These are phyloP conservation scores for Podaxis sp. DNA, from an alignment of 768 basidiomycete species.

Conservation along the genomic window DNA sequence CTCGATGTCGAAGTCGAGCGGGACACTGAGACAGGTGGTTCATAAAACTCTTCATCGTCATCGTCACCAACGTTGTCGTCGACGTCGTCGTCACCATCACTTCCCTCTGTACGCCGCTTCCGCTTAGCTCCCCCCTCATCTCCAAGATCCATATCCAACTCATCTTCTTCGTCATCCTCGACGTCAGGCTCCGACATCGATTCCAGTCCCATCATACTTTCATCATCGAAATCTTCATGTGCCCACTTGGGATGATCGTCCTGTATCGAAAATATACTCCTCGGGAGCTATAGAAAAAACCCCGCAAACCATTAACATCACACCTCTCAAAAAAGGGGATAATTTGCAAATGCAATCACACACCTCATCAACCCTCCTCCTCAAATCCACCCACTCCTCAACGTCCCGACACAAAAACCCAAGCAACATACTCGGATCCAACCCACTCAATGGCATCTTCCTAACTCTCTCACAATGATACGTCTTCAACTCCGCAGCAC, in stretches of 20 bases:
- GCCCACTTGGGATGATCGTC: constrained; percentile 88
- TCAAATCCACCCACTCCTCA: constrained; percentile 83
- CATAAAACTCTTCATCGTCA: constrained; percentile 49
- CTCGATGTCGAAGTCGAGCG: constrained; percentile 41
- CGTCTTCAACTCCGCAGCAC: constrained; percentile 69
- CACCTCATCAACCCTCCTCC: constrained; percentile 70
- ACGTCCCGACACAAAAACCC: constrained; percentile 88
- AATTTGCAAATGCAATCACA: constrained; percentile 24
- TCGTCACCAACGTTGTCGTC: constrained; percentile 21
- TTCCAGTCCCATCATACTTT: constrained; percentile 63
- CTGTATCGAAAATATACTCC: constrained; percentile 82
- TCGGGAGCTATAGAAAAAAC: constrained; percentile 44
- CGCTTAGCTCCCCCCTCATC: not conserved
- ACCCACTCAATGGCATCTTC: constrained; percentile 87
- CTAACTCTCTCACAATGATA: constrained; percentile 97
- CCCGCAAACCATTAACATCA: constrained; percentile 13
- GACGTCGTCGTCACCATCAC: constrained; percentile 6
- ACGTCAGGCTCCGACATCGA: constrained; percentile 82
- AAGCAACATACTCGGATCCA: constrained; percentile 97
- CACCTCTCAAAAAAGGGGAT: constrained; percentile 1
- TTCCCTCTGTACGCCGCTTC: not conserved
- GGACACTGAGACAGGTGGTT: constrained; percentile 30
- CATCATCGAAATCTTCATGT: constrained; percentile 63
- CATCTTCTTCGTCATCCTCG: constrained; percentile 50
- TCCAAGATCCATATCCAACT: constrained; percentile 3